phyloP scores from a whole-genome alignment of 495 filamentous ascomycete genomes.

The Xylaria telfairii region DNA sequence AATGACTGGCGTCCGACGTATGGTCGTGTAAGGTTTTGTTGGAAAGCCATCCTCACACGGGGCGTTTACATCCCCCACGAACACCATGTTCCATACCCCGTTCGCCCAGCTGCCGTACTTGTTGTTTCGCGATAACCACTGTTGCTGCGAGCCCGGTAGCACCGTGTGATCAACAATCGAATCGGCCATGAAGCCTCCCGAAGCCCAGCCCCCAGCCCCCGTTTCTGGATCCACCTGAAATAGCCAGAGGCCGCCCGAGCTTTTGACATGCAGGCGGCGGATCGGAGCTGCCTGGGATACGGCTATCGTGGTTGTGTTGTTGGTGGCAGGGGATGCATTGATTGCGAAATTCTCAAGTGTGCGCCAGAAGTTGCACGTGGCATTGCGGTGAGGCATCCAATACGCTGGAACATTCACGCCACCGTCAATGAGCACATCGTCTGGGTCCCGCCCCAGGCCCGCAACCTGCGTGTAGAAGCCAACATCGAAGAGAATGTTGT shows the following conservation, averaged over 20 bases:
- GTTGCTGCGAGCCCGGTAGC: slow-evolving; percentile 43
- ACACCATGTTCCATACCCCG: slow-evolving; percentile 44
- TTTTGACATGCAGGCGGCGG: slow-evolving; percentile 37
- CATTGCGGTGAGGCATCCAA: slow-evolving; percentile 44
- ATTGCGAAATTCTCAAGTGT: slow-evolving; percentile 42
- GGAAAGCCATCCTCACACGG: slow-evolving; percentile 37
- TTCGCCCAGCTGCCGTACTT: slow-evolving; percentile 42
- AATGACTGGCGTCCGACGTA: slow-evolving; percentile 35
- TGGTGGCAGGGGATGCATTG: slow-evolving; percentile 40
- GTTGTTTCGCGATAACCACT: slow-evolving; percentile 44
- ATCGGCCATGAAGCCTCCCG: slow-evolving; percentile 42
- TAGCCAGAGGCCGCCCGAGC: slow-evolving; percentile 38
- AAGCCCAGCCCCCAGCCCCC: slow-evolving; percentile 42
- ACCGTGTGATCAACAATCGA: slow-evolving; percentile 37
- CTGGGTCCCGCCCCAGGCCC: slow-evolving; percentile 35
- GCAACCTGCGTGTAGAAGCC: slow-evolving; percentile 43
- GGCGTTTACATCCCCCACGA: slow-evolving; percentile 35
- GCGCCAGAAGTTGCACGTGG: slow-evolving; percentile 43
- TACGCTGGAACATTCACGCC: slow-evolving; percentile 42
- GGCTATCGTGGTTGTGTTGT: slow-evolving; percentile 42
- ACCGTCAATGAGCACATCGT: slow-evolving; percentile 39
- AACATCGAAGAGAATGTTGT: slow-evolving; percentile 40
- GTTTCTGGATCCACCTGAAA: slow-evolving; percentile 43
- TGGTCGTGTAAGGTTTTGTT: slow-evolving; percentile 35
- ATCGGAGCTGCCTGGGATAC: slow-evolving; percentile 42